Percentiles rank a stretch among this genome's conserved stretches.
phyloP scores from a whole-genome alignment of 192 early-diverging fungal species.

The Thamnidium elegans region DNA sequence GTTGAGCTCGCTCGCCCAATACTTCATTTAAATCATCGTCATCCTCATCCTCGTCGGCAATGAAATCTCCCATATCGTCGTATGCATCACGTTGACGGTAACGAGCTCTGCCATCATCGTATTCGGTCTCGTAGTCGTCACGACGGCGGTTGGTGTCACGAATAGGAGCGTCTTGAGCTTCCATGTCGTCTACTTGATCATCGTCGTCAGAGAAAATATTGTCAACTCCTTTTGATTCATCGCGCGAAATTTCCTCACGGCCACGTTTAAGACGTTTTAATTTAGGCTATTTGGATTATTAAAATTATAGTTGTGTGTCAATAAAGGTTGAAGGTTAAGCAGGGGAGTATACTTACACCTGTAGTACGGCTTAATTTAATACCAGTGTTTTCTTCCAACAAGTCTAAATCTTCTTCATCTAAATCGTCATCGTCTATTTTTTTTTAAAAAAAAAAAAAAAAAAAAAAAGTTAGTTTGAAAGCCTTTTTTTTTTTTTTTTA shows the following conservation, averaged over 20 bases:
- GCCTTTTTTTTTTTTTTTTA: constrained; percentile 9
- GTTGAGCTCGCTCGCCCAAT: constrained; percentile 27
- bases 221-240: constrained; percentile 34
- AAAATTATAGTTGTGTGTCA: background rate
- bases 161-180: constrained; percentile 47
- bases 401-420: constrained; percentile 91
- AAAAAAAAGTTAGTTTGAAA: background rate
- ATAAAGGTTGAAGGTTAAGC: background rate
- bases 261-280: constrained; percentile 79
- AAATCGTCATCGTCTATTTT: constrained; percentile 64
- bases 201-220: constrained; percentile 67
- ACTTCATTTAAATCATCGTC: constrained; percentile 34
- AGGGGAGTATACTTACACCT: constrained; percentile 42
- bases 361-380: constrained; percentile 50
- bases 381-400: constrained; percentile 86
- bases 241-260: constrained; percentile 46
- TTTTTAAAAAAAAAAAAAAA: no score
- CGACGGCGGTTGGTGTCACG: constrained; percentile 49
- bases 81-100: constrained; percentile 35
- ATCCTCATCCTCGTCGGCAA: constrained; percentile 53
- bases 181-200: constrained; percentile 64
- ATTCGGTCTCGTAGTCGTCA: constrained; percentile 43
- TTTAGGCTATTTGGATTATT: no score
- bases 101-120: constrained; percentile 30
- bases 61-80: constrained; percentile 53